Evolutionary conservation across 805 yeast species (phyloP).

Genomic region (Teunomyces tritomae): DNA sequence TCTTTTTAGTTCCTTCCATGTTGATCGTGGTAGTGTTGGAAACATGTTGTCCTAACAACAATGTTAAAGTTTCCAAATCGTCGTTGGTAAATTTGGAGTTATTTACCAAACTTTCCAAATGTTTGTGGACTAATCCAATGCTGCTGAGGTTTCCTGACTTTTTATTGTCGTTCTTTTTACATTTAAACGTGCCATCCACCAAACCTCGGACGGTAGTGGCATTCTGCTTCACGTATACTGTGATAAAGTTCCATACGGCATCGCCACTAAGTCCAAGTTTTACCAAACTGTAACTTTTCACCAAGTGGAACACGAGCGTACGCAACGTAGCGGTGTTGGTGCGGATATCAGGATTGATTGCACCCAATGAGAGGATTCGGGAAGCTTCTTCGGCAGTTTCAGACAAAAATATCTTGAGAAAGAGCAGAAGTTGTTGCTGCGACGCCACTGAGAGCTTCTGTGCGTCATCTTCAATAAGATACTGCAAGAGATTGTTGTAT

Average conservation of each 20-base stretch:
- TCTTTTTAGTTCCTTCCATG: slow-evolving; percentile 11
- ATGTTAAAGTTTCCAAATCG: slow-evolving; percentile 47
- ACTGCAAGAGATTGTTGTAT: slow-evolving; percentile 53
- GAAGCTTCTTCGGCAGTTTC: slow-evolving; percentile 64
- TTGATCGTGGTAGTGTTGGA: slow-evolving; percentile 15
- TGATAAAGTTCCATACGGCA: slow-evolving; percentile 62
- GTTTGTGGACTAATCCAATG: slow-evolving; percentile 48
- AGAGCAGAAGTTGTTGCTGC: slow-evolving; percentile 55
- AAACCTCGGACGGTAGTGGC: slow-evolving; percentile 47
- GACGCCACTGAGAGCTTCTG: slow-evolving; percentile 48
- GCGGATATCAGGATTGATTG: slow-evolving; percentile 66
- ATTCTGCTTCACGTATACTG: slow-evolving; percentile 48
- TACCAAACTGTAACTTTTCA: slow-evolving; percentile 52
- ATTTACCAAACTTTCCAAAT: slow-evolving; percentile 46
- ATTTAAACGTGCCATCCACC: slow-evolving; percentile 53
- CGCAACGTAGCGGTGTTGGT: slow-evolving; percentile 50
- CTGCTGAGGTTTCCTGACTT: slow-evolving; percentile 49
- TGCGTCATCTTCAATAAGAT: slow-evolving; percentile 34
- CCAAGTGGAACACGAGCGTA: slow-evolving; percentile 47
- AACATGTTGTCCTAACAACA: slow-evolving; percentile 44
- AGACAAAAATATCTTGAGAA: slow-evolving; percentile 53
- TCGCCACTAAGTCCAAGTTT: slow-evolving; percentile 59
- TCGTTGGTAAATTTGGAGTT: slow-evolving; percentile 43
- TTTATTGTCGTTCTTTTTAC: slow-evolving; percentile 46
- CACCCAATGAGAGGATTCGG: slow-evolving; percentile 65